These are phyloP conservation scores for Calonectria pauciramosa DNA, from an alignment of 2,329 filamentous ascomycete genomes.

Conservation along the genomic window DNA sequence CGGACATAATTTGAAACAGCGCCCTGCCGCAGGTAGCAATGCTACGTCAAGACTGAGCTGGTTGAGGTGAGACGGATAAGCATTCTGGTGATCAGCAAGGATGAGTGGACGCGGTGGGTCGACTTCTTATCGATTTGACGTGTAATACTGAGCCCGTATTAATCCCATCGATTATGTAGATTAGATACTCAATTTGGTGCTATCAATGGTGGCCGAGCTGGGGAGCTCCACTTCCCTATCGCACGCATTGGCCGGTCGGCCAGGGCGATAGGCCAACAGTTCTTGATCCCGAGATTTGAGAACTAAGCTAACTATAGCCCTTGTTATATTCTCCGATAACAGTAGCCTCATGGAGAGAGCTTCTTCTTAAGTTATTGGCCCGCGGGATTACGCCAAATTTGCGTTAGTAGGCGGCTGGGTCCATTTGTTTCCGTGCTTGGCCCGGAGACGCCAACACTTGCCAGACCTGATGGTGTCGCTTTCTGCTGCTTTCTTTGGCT, in stretches of 20 bases:
- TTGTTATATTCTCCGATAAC: not conserved
- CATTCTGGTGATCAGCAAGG: not conserved
- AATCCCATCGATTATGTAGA: not conserved
- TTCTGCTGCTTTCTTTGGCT: not conserved
- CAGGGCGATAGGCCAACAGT: not conserved
- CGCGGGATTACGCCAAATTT: not conserved
- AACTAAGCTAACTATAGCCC: not conserved
- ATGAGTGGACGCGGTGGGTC: not conserved
- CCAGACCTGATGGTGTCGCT: not conserved
- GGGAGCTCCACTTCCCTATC: not conserved
- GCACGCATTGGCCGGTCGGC: not conserved
- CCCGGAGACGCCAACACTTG: not conserved
- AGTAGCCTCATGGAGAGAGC: not conserved
- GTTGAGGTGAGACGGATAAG: not conserved
- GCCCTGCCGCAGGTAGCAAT: not conserved
- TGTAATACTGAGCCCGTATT: not conserved
- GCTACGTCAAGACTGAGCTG: not conserved
- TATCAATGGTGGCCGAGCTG: not conserved
- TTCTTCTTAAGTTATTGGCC: not conserved
- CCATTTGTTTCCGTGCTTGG: not conserved
- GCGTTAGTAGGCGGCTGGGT: not conserved
- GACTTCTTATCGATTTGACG: not conserved
- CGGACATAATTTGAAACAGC: not conserved
- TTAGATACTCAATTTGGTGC: not conserved
- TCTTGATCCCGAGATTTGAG: not conserved